Conservation (phyloP, 2,329 filamentous ascomycete genomes). For the Epichloe uncinata region DNA sequence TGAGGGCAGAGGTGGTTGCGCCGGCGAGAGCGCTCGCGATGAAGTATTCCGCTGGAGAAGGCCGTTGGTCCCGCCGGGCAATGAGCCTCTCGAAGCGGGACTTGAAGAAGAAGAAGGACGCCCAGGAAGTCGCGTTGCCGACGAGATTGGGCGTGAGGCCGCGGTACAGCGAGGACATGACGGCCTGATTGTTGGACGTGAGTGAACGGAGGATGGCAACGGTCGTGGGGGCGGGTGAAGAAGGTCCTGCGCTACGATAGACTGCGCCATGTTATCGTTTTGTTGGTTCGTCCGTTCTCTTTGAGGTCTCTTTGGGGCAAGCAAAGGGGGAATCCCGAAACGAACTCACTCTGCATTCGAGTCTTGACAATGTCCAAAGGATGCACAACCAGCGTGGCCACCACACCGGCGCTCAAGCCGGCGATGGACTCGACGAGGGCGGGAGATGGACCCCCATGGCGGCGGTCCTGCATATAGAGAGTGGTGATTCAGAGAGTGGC, state of each 20-base stretch:
- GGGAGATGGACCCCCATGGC: constrained; percentile 52
- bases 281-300: neutral
- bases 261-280: constrained; percentile 23
- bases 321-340: neutral
- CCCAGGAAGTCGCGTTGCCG: constrained; percentile 85
- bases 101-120: constrained; percentile 77
- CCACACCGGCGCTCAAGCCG: constrained; percentile 76
- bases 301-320: neutral
- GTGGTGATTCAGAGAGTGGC: neutral
- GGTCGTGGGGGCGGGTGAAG: constrained; percentile 29
- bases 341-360: constrained; percentile 64
- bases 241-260: constrained; percentile 30
- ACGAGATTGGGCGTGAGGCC: constrained; percentile 82
- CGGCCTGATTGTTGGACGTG: constrained; percentile 36
- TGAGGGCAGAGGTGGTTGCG: constrained; percentile 63
- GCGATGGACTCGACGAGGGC: constrained; percentile 78
- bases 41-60: constrained; percentile 61
- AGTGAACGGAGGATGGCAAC: constrained; percentile 39
- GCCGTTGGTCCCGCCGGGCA: constrained; percentile 12
- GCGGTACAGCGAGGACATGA: constrained; percentile 62
- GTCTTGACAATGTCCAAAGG: constrained; percentile 96
- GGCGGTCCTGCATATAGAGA: constrained; percentile 32
- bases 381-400: constrained; percentile 77
- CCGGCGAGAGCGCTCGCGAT: constrained; percentile 59
- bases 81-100: constrained; percentile 37